Evolutionary conservation across 192 early-diverging fungal species (phyloP).

Genomic region (Coemansia sp.): DNA sequence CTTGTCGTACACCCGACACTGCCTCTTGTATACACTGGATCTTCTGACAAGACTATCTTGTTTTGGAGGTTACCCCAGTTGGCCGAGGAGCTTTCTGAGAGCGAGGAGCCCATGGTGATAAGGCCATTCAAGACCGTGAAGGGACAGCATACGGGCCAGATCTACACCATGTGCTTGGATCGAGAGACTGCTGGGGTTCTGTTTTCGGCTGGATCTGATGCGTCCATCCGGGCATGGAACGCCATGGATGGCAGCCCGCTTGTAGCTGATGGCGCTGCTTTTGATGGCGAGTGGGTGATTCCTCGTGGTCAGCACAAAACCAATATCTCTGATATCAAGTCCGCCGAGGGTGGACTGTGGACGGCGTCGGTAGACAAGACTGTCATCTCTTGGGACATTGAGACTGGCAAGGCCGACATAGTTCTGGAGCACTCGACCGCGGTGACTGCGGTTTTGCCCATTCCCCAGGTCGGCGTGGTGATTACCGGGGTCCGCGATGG

Average conservation of each 20-base stretch:
- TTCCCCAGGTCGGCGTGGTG: constrained; percentile 63
- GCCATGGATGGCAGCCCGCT: constrained; percentile 55
- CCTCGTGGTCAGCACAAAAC: constrained; percentile 74
- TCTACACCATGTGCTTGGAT: constrained; percentile 39
- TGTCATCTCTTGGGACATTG: constrained; percentile 77
- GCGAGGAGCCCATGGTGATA: constrained; percentile 16
- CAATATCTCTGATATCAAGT: constrained; percentile 64
- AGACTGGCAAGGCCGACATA: constrained; percentile 71
- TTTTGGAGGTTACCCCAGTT: constrained; percentile 38
- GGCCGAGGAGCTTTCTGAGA: background rate
- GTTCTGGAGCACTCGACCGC: constrained; percentile 78
- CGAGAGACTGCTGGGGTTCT: constrained; percentile 17
- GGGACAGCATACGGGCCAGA: constrained; percentile 49
- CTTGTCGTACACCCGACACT: constrained; percentile 52
- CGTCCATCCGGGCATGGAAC: constrained; percentile 74
- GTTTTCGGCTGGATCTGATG: constrained; percentile 50
- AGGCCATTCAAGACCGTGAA: constrained; percentile 35
- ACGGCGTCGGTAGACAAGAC: constrained; percentile 91
- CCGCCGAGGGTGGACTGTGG: constrained; percentile 75
- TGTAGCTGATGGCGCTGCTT: constrained; percentile 17
- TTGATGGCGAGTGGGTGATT: constrained; percentile 52
- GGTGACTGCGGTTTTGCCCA: constrained; percentile 67
- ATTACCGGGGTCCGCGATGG: constrained; percentile 85
- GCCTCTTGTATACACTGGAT: constrained; percentile 65
- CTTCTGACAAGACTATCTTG: constrained; percentile 70